A percentile compares a stretch with the other conserved stretches of the same genome.
These are phyloP conservation scores for Crithidia acanthocephali DNA, from an alignment of 208 protist species.

Conservation along the genomic window DNA sequence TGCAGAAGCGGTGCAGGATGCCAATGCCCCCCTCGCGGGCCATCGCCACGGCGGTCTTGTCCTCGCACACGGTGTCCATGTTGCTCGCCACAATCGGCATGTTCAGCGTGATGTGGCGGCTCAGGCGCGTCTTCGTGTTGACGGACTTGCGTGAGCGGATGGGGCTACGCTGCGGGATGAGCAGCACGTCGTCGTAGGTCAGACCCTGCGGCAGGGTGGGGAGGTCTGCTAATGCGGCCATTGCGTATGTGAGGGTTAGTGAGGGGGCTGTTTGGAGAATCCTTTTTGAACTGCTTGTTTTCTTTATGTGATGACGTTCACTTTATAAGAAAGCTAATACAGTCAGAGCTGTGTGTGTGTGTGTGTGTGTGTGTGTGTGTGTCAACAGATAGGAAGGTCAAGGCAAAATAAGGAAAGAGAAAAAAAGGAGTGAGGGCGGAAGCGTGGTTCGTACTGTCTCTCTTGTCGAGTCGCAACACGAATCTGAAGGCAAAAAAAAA, in stretches of 20 bases:
- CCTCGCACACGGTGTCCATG: conserved; percentile 94
- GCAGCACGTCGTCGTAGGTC: conserved; percentile 92
- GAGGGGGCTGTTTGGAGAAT: too few relatives aligned
- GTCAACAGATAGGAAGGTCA: background rate
- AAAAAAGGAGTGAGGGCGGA: background rate
- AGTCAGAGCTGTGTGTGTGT: background rate
- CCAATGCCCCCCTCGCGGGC: conserved; percentile 91
- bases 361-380: background rate
- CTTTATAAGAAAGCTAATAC: too few relatives aligned
- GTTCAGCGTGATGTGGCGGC: conserved; percentile 70
- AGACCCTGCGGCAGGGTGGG: conserved; percentile 56
- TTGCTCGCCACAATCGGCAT: conserved; percentile 92
- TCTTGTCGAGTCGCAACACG: conserved; percentile 1
- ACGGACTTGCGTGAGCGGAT: conserved; percentile 78
- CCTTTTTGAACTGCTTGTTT: too few relatives aligned
- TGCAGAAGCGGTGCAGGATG: conserved; percentile 93
- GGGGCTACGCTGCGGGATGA: conserved; percentile 81
- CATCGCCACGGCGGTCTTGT: conserved; percentile 87
- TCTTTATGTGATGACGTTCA: too few relatives aligned
- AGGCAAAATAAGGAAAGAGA: background rate
- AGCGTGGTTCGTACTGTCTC: conserved; percentile 5
- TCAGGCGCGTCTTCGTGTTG: conserved; percentile 66
- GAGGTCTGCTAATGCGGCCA: conserved; percentile 41
- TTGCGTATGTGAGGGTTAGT: conserved; percentile 3
- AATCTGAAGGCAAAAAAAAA: background rate